phyloP scores from a whole-genome alignment of 441 rosid species.

The Populus hybrid region DNA sequence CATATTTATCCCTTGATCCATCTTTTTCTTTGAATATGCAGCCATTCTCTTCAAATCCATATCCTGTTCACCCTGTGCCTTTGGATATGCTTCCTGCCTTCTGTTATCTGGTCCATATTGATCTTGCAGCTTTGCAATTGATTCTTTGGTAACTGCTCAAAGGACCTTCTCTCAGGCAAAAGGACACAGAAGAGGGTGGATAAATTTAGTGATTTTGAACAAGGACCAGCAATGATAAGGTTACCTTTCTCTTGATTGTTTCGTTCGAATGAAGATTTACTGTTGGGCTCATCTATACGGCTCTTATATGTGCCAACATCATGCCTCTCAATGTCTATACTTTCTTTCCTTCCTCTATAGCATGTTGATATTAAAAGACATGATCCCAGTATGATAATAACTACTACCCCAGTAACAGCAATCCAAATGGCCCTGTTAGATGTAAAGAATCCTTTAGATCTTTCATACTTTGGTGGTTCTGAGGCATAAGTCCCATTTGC shows the following conservation, averaged over 20 bases:
- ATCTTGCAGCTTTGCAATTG: constrained; percentile 34
- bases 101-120: constrained; percentile 36
- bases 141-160: constrained; percentile 44
- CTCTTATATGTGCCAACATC: constrained; percentile 24
- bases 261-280: constrained; percentile 34
- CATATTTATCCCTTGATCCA: constrained; percentile 23
- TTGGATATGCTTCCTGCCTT: constrained; percentile 29
- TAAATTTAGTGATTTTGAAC: constrained; percentile 2
- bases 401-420: constrained; percentile 37
- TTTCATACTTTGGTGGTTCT: constrained; percentile 38
- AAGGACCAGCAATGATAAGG: constrained; percentile 16
- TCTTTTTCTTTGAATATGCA: constrained; percentile 31
- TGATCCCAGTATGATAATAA: constrained; percentile 37
- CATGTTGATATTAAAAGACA: constrained; percentile 45
- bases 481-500: constrained; percentile 35
- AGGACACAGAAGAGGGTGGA: not conserved
- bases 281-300: constrained; percentile 26
- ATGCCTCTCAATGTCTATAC: constrained; percentile 27
- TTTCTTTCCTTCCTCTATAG: constrained; percentile 36
- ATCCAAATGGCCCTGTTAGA: constrained; percentile 40
- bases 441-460: constrained; percentile 37
- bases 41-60: constrained; percentile 28
- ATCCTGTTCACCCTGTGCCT: constrained; percentile 34
- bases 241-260: constrained; percentile 45
- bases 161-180: constrained; percentile 18